Evolutionary conservation across 208 protist species (phyloP).

Genomic region (Tritrichomonas foetus): DNA sequence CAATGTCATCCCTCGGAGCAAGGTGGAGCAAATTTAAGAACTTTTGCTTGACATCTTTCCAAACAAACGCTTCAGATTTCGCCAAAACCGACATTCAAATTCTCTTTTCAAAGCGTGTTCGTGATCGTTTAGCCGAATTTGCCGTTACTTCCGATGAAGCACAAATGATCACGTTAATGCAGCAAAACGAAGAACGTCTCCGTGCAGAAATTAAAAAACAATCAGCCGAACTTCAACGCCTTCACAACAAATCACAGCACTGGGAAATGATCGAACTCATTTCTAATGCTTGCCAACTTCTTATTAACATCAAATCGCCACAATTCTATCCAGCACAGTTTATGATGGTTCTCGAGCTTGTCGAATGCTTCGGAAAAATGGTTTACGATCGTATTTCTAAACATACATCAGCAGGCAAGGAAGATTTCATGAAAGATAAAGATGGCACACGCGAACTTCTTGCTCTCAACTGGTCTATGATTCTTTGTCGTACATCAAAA

Average conservation of each 20-base stretch:
- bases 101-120: background rate
- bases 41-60: background rate
- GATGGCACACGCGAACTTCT: background rate
- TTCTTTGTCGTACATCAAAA: background rate
- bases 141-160: conserved; percentile 35
- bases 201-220: background rate
- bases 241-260: background rate
- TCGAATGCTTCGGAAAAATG: background rate
- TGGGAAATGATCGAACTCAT: conserved; percentile 33
- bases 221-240: background rate
- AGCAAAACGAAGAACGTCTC: conserved; percentile 34
- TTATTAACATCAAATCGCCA: background rate
- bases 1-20: background rate
- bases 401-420: background rate
- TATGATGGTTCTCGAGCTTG: background rate
- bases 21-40: conserved; percentile 28
- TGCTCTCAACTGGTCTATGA: conserved; percentile 32
- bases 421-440: background rate
- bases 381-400: background rate
- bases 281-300: background rate
- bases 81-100: background rate
- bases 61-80: conserved; percentile 24
- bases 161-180: background rate
- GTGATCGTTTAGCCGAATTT: background rate
- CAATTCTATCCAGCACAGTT: conserved; percentile 38